phyloP scores from a whole-genome alignment of 2,329 filamentous ascomycete genomes.

The Epichloe amarillans region DNA sequence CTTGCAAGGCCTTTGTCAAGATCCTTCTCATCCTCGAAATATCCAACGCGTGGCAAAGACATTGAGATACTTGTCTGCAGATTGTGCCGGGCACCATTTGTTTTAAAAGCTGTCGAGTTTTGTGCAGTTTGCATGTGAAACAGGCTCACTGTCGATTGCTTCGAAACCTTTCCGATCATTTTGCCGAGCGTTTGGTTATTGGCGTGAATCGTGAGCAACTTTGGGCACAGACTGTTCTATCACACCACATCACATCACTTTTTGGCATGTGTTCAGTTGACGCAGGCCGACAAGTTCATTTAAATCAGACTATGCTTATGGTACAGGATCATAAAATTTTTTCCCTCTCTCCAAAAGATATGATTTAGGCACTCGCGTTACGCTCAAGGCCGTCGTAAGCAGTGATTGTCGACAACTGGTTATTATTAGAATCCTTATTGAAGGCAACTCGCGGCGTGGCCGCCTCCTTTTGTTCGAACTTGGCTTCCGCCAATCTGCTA shows the following conservation, averaged over 20 bases:
- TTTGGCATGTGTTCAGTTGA: neutral
- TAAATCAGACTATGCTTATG: neutral
- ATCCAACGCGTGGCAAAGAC: constrained; percentile 8
- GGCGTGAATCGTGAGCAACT: no score
- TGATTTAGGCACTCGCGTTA: neutral
- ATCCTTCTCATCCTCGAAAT: constrained; percentile 11
- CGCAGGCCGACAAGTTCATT: neutral
- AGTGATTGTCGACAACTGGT: constrained; percentile 13
- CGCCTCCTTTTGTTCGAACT: constrained; percentile 20
- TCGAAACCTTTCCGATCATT: neutral
- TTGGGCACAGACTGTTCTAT: no score
- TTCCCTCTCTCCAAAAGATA: neutral
- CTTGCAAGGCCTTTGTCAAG: neutral
- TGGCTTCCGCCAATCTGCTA: constrained; percentile 28
- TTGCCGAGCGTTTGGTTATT: neutral
- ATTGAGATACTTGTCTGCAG: neutral
- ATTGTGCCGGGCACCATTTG: neutral
- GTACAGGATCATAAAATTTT: neutral
- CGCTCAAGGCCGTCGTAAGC: constrained; percentile 19
- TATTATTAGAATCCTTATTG: constrained; percentile 12
- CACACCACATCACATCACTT: no score
- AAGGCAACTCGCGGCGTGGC: constrained; percentile 13
- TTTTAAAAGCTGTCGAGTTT: no score
- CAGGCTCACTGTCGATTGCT: no score
- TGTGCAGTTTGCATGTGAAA: no score